Base-by-base conservation (phyloP, 139 green algal species). In the Picochlorum sp. region DNA sequence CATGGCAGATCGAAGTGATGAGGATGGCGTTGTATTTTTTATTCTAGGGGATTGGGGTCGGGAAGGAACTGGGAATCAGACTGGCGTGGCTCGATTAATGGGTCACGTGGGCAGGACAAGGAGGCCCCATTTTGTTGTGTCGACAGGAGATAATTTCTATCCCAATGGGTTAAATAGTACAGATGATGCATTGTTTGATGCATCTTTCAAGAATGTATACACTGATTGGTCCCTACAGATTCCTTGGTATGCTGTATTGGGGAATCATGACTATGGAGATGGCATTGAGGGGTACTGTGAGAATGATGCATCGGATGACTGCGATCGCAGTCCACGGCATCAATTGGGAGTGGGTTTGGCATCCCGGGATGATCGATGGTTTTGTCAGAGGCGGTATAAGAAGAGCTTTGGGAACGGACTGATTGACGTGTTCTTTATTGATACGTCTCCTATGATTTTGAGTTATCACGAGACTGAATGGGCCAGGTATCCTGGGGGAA, bases 361-460 rank as follows among this genome's bases (percentile, higher is more conserved):
- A 8, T 6, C 14, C 44, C 45, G 55, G 20, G 74, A 81, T 45
- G 16, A 18, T 45, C 61, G 73, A 24, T 89, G 82, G 82, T 81
- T 82, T 58, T 79, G 69, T 28, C 69, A 77, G 57, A 68, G 78
- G 11, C 47, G 18, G 6, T 82, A 70, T 49, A 47, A 18, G 13
- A 41, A 78, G n/a, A 24, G n/a, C 1, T 32, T 21, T 28, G 65
- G 64, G 3, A 28, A n/a, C 5, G 74, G 72, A 14, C 61, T 64
- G 24, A n/a, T 82, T 16, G 72, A 91, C 20, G 45, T 91, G 10
- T 79, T 91, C 59, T 85, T 88, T 67, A 74, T 89, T 3, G 84
- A 91, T 75, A 91, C 84, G 45, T 81, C 61, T 49, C 81, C 83
- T 21, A 74, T 76, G 10, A 65, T 82, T 21, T 8, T 16, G 24